phyloP scores from a whole-genome alignment of 306 rosid species.

The Senna tora region DNA sequence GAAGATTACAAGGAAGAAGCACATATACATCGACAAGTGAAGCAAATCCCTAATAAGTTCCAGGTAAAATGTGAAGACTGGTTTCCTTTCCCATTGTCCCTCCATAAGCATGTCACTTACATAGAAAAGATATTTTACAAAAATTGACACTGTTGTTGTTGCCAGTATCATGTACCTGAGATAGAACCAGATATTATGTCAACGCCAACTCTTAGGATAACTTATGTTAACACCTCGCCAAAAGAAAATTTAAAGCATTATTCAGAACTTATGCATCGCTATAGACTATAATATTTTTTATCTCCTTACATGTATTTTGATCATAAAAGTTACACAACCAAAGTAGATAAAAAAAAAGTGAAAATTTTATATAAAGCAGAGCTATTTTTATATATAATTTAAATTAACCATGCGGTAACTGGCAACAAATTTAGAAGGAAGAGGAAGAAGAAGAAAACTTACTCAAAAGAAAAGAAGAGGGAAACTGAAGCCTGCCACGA shows the following conservation, averaged over 20 bases:
- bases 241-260: not conserved
- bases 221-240: conserved; percentile 29
- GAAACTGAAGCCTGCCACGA: conserved; percentile 90
- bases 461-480: conserved; percentile 95
- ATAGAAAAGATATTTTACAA: conserved; percentile 89
- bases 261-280: not conserved
- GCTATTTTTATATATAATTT: not conserved
- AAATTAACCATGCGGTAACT: conserved; percentile 9
- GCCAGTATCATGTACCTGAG: conserved; percentile 99
- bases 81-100: conserved; percentile 98
- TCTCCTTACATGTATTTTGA: not conserved
- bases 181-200: conserved; percentile 35
- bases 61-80: conserved; percentile 93
- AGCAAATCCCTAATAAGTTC: conserved; percentile 96
- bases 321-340: not conserved
- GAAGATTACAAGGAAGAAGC: conserved; percentile 95
- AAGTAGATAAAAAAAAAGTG: not conserved
- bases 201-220: conserved; percentile 16
- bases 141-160: conserved; percentile 85
- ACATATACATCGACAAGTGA: conserved; percentile 91
- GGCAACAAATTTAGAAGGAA: conserved; percentile 15
- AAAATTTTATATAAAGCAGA: not conserved
- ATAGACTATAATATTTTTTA: not conserved
- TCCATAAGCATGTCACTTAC: conserved; percentile 96
- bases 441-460: conserved; percentile 47